Conservation (phyloP, 306 rosid genomes). For the Delonix regia region DNA sequence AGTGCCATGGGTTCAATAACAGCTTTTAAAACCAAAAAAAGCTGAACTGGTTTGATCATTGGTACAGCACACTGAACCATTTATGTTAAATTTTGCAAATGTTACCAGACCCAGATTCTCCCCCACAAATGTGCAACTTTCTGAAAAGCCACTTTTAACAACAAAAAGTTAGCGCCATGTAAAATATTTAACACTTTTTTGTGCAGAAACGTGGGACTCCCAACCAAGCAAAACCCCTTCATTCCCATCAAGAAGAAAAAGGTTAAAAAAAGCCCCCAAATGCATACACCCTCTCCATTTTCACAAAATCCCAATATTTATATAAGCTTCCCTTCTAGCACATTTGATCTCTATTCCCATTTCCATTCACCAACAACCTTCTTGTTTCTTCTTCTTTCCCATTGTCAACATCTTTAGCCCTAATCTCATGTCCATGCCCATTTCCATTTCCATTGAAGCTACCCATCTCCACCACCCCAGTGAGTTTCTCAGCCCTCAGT, state of each 20-base stretch:
- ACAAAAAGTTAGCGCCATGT: background rate
- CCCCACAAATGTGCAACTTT: background rate
- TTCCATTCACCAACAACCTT: constrained; percentile 47
- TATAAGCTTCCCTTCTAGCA: constrained; percentile 30
- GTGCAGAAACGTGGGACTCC: background rate
- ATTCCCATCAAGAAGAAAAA: background rate
- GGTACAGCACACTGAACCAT: background rate
- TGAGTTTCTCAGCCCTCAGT: constrained; percentile 64
- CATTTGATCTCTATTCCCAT: constrained; percentile 35
- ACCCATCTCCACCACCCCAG: constrained; percentile 50
- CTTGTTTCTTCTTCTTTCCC: constrained; percentile 54
- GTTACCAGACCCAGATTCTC: background rate
- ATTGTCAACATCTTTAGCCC: background rate
- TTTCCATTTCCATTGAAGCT: constrained; percentile 2
- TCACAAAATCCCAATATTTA: background rate
- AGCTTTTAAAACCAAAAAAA: background rate
- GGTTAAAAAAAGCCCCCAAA: background rate
- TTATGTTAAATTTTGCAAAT: background rate
- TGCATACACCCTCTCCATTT: too few relatives aligned
- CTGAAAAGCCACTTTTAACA: background rate
- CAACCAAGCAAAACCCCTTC: background rate
- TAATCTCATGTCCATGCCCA: constrained; percentile 7
- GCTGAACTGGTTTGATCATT: background rate
- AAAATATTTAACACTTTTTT: background rate
- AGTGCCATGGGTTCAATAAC: background rate